Conservation (phyloP, 1,139 yeast species). For the Diutina rugosa region DNA sequence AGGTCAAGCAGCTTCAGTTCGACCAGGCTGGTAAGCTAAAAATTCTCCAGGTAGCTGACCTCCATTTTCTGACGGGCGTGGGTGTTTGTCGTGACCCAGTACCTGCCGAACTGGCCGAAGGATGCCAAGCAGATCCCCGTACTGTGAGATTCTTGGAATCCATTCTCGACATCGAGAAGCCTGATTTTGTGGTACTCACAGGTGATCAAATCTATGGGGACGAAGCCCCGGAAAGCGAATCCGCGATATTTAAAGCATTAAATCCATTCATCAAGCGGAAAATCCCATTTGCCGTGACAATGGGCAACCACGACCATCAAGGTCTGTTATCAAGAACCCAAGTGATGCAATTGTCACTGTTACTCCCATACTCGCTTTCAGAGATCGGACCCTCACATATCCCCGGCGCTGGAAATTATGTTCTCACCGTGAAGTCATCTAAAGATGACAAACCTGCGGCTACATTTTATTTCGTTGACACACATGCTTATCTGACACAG, state of each 20-base stretch:
- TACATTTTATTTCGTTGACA: constrained; percentile 65
- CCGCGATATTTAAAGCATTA: not conserved
- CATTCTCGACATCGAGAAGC: not conserved
- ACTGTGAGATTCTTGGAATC: not conserved
- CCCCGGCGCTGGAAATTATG: constrained; percentile 42
- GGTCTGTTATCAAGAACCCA: constrained; percentile 19
- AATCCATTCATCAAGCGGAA: not conserved
- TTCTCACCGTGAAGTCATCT: not conserved
- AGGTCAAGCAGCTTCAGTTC: not conserved
- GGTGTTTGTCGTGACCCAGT: constrained; percentile 37
- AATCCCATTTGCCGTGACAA: not conserved
- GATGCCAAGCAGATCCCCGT: not conserved
- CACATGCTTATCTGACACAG: constrained; percentile 57
- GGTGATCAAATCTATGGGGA: not conserved
- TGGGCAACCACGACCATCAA: constrained; percentile 1
- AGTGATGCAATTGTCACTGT: not conserved
- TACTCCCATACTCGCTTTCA: constrained; percentile 23
- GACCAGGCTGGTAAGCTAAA: constrained; percentile 14
- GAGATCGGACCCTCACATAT: constrained; percentile 49
- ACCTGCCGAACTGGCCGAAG: constrained; percentile 24
- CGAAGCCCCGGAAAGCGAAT: not conserved
- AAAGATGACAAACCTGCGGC: constrained; percentile 26
- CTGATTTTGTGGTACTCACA: not conserved
- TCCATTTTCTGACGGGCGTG: not conserved
- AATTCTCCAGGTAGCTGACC: constrained; percentile 1